Conservation (phyloP, 768 basidiomycete genomes). For the Suillus americanus region DNA sequence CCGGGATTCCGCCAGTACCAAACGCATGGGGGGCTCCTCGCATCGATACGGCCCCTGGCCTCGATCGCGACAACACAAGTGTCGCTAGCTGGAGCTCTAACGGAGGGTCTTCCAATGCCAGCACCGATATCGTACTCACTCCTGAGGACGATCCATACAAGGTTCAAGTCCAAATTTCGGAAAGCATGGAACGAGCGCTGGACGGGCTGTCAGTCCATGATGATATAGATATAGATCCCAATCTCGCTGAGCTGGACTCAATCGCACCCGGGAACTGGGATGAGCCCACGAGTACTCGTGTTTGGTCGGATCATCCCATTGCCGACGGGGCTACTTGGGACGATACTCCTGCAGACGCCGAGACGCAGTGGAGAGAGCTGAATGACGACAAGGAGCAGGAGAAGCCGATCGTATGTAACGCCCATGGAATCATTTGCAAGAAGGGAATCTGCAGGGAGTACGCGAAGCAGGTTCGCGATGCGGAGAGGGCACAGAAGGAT, state of each 20-base stretch:
- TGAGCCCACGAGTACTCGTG: neutral
- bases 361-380: conserved; percentile 19
- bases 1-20: conserved; percentile 10
- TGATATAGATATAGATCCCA: conserved; percentile 13
- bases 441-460: conserved; percentile 38
- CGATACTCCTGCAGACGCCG: conserved; percentile 21
- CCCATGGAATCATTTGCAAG: conserved; percentile 35
- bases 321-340: conserved; percentile 11
- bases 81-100: conserved; percentile 23
- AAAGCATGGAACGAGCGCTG: conserved; percentile 29
- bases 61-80: conserved; percentile 15
- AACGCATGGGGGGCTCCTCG: neutral
- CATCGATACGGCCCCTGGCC: neutral
- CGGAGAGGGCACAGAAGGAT: conserved; percentile 19
- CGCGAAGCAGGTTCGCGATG: conserved; percentile 23
- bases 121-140: conserved; percentile 27
- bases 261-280: conserved; percentile 27
- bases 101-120: conserved; percentile 21
- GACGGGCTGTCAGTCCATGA: conserved; percentile 22
- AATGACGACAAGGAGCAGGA: conserved; percentile 5
- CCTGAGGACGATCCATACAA: conserved; percentile 26
- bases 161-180: conserved; percentile 23
- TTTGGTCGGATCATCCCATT: neutral
- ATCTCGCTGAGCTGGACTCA: conserved; percentile 20
- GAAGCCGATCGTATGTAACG: conserved; percentile 24